Percentiles rank a stretch among this genome's conserved stretches.
Conservation (phyloP, 345 rosid species). For the Salix arbutifolia region DNA sequence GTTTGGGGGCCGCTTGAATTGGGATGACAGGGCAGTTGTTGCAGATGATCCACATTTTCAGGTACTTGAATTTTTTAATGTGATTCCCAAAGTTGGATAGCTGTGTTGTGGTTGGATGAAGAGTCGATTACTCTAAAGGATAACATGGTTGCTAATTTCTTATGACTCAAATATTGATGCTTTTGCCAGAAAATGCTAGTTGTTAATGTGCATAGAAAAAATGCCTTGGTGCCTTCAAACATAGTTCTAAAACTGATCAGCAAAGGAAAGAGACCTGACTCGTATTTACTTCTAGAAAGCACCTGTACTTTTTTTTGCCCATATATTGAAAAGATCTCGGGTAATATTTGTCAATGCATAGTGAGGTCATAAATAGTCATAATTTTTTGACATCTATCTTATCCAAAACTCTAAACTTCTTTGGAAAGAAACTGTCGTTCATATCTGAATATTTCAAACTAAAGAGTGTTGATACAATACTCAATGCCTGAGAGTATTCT, state of each 20-base stretch:
- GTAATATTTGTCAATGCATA: background rate
- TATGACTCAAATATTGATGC: background rate
- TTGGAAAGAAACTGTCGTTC: background rate
- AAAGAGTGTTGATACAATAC: background rate
- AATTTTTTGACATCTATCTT: background rate
- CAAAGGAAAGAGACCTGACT: background rate
- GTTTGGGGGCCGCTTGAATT: constrained; percentile 84
- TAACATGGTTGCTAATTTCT: too few relatives aligned
- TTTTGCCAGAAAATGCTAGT: background rate
- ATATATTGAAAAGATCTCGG: background rate
- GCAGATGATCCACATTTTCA: constrained; percentile 97
- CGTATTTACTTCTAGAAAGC: too few relatives aligned
- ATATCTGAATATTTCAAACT: background rate
- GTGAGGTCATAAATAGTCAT: background rate
- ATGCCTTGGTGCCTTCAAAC: background rate
- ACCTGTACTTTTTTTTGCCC: too few relatives aligned
- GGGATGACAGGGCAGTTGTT: constrained; percentile 95
- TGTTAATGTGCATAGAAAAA: background rate
- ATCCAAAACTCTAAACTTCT: background rate
- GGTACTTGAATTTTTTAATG: constrained; percentile 35
- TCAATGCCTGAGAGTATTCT: background rate
- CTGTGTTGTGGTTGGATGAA: background rate
- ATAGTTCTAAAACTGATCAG: background rate
- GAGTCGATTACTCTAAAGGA: background rate
- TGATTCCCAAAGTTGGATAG: constrained; percentile 6